A percentile compares a stretch with the other conserved stretches of the same genome.
Conservation (phyloP, 2,329 filamentous ascomycete species). For the Ilyonectria sp. region DNA sequence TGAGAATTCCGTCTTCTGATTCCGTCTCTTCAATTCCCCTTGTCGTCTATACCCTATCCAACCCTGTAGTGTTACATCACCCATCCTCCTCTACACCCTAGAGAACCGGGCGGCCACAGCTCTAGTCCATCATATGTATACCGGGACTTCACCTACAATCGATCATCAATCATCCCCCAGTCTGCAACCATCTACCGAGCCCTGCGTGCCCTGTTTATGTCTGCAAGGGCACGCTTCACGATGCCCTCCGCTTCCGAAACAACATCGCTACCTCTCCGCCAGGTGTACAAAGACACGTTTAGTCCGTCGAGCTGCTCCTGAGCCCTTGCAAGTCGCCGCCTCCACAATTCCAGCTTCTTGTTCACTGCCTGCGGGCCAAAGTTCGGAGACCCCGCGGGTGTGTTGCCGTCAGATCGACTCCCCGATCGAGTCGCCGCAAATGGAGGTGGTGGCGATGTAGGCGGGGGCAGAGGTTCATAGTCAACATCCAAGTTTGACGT, state of each 20-base stretch:
- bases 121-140: not conserved
- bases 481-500: slow-evolving; percentile 59
- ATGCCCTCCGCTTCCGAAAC: slow-evolving; percentile 76
- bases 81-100: not conserved
- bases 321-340: slow-evolving; percentile 75
- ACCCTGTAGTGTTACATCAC: slow-evolving; percentile 20
- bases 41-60: slow-evolving; percentile 15
- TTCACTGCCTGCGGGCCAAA: slow-evolving; percentile 61
- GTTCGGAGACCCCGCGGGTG: slow-evolving; percentile 54
- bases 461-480: slow-evolving; percentile 57
- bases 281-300: slow-evolving; percentile 79
- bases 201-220: slow-evolving; percentile 54
- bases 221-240: slow-evolving; percentile 68
- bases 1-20: not conserved
- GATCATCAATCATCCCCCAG: not conserved
- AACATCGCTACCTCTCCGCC: slow-evolving; percentile 81
- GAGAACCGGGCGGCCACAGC: not conserved
- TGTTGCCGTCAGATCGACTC: slow-evolving; percentile 51
- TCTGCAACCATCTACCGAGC: slow-evolving; percentile 1
- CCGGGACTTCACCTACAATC: not conserved
- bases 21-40: slow-evolving; percentile 3
- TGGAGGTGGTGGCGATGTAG: slow-evolving; percentile 43
- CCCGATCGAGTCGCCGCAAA: slow-evolving; percentile 47
- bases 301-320: slow-evolving; percentile 73
- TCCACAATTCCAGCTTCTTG: slow-evolving; percentile 83